Evolutionary conservation across 2,329 filamentous ascomycete genomes (phyloP).

Genomic region (Apiospora pterosperma): DNA sequence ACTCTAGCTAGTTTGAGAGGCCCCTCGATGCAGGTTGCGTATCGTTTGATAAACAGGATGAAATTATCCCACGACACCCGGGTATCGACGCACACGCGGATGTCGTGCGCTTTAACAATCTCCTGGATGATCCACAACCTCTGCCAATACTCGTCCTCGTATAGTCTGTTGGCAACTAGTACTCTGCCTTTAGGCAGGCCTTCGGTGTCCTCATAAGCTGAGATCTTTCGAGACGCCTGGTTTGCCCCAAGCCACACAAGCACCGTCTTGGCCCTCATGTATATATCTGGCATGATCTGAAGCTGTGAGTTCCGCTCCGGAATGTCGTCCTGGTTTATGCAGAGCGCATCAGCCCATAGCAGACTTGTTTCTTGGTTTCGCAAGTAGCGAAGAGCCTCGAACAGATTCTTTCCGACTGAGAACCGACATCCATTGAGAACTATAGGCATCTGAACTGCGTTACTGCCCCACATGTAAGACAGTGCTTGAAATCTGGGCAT

Average conservation of each 20-base stretch:
- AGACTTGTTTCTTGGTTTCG: no score
- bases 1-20: slow-evolving; percentile 12
- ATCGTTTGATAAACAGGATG: slow-evolving; percentile 13
- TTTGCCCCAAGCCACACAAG: slow-evolving; percentile 18
- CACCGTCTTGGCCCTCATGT: slow-evolving; percentile 15
- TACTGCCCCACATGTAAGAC: no score
- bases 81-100: slow-evolving; percentile 20
- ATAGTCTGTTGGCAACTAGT: slow-evolving; percentile 11
- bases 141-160: slow-evolving; percentile 15
- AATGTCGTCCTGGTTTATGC: slow-evolving; percentile 20
- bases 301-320: slow-evolving; percentile 18
- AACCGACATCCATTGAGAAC: no score
- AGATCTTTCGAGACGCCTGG: no score
- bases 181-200: background rate
- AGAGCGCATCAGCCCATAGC: no score
- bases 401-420: no score
- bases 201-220: no score
- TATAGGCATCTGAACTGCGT: no score
- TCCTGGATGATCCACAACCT: slow-evolving; percentile 26
- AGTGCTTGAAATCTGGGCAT: no score
- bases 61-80: slow-evolving; percentile 15
- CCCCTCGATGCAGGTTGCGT: slow-evolving; percentile 15
- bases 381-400: no score
- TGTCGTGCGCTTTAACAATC: slow-evolving; percentile 17
- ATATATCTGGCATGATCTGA: slow-evolving; percentile 19